These are phyloP conservation scores for Microbotryomycetes sp. DNA, from an alignment of 1,284 basidiomycete genomes.

Conservation along the genomic window DNA sequence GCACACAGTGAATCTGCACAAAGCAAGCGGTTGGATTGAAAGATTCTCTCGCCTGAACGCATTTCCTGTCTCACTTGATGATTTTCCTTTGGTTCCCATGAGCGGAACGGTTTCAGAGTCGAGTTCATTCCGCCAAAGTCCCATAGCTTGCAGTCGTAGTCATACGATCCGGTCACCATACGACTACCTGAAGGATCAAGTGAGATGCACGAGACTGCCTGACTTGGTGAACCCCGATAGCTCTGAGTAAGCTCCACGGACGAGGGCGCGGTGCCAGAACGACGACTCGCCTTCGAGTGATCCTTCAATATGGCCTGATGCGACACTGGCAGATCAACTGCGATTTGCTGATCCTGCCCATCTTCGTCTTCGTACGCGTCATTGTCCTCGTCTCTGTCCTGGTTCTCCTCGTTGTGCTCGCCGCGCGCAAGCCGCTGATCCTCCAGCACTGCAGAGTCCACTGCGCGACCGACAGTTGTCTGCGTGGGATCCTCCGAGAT, in stretches of 20 bases:
- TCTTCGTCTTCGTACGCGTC: conserved; percentile 39
- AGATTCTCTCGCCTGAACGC: too few relatives aligned
- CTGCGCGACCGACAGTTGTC: too few relatives aligned
- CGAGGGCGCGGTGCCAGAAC: neutral
- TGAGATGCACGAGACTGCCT: conserved; percentile 80
- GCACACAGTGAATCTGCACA: conserved; percentile 72
- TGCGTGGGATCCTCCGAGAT: too few relatives aligned
- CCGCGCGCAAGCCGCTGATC: too few relatives aligned
- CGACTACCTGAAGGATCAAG: conserved; percentile 90
- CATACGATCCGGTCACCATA: conserved; percentile 82
- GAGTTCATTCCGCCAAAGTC: conserved; percentile 98
- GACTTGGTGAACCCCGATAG: conserved; percentile 1
- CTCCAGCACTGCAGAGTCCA: too few relatives aligned
- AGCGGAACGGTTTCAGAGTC: conserved; percentile 80
- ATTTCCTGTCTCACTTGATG: conserved; percentile 79
- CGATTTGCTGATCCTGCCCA: conserved; percentile 36
- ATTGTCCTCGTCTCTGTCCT: conserved; percentile 42
- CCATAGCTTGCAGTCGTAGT: conserved; percentile 97
- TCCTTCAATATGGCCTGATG: conserved; percentile 87
- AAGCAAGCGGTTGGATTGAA: neutral
- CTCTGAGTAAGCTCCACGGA: neutral
- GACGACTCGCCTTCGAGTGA: conserved; percentile 63
- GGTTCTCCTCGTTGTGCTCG: conserved; percentile 33
- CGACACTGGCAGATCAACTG: conserved; percentile 43
- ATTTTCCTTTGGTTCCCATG: conserved; percentile 84